These are phyloP conservation scores for Porcisia deanei DNA, from an alignment of 208 protist species.

Conservation along the genomic window DNA sequence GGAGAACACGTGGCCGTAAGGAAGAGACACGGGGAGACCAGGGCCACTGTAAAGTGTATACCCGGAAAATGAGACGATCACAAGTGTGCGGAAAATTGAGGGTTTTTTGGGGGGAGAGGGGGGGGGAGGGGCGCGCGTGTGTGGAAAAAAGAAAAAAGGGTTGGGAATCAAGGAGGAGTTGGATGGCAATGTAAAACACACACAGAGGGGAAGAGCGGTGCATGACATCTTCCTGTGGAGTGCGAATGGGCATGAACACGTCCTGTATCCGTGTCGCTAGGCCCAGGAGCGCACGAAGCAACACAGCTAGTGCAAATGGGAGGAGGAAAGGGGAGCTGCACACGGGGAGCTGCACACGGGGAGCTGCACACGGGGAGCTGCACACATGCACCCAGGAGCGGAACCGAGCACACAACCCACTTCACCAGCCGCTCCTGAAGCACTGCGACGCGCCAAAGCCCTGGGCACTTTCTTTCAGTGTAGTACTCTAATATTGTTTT, in stretches of 20 bases:
- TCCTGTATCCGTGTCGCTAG: no score
- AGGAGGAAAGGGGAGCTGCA: background rate
- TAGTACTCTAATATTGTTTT: background rate
- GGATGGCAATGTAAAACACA: background rate
- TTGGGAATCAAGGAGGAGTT: background rate
- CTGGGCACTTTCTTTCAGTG: background rate
- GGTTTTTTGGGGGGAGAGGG: background rate
- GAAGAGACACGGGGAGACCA: background rate
- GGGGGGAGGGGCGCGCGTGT: background rate
- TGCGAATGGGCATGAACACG: background rate
- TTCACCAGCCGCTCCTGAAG: background rate
- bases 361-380: background rate
- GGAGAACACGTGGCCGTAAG: background rate
- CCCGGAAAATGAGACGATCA: no score
- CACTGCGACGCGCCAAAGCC: background rate
- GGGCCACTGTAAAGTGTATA: background rate
- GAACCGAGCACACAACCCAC: background rate
- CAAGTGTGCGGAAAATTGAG: background rate
- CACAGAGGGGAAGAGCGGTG: no score
- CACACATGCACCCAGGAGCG: background rate
- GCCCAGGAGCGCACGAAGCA: background rate
- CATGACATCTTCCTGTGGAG: background rate
- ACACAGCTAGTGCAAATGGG: no score
- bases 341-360: background rate
- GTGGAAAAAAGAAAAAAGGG: background rate